Evolutionary conservation across 441 rosid species (phyloP).

Genomic region (Pelargonium fulgidum): DNA sequence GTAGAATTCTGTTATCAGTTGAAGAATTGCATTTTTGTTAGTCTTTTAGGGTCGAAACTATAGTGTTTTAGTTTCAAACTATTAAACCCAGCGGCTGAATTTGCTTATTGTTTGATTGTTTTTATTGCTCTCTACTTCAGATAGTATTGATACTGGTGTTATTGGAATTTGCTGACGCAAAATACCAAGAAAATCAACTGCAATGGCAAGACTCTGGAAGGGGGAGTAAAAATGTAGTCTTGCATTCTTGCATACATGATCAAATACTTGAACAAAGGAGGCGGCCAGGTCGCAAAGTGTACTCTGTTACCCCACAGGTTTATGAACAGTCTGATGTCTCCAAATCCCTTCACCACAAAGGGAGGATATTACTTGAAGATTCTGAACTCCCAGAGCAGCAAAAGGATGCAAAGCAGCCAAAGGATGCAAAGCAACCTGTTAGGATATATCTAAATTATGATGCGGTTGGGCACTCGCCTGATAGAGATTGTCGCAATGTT

Average conservation of each 20-base stretch:
- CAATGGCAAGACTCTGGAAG: constrained; percentile 38
- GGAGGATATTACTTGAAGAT: constrained; percentile 71
- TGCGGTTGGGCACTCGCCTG: constrained; percentile 94
- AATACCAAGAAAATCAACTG: constrained; percentile 29
- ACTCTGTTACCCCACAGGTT: constrained; percentile 83
- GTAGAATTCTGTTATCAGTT: not conserved
- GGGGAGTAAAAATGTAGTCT: constrained; percentile 35
- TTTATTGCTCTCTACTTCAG: constrained; percentile 34
- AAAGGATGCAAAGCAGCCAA: constrained; percentile 52
- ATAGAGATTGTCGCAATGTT: constrained; percentile 76
- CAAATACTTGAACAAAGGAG: constrained; percentile 83
- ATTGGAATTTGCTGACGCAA: constrained; percentile 38
- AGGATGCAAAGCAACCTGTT: constrained; percentile 70
- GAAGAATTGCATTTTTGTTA: not conserved
- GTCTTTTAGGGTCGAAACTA: not conserved
- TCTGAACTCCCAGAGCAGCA: constrained; percentile 27
- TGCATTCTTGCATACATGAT: constrained; percentile 96
- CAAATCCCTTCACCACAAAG: constrained; percentile 41
- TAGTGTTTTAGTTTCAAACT: not conserved
- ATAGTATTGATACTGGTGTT: constrained; percentile 49
- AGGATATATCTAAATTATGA: constrained; percentile 93
- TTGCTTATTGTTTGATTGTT: constrained; percentile 1
- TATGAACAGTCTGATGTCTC: constrained; percentile 45
- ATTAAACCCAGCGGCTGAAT: not conserved
- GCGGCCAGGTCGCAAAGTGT: constrained; percentile 77